Conservation (phyloP, 768 basidiomycete species). For the Lactarius indigo region DNA sequence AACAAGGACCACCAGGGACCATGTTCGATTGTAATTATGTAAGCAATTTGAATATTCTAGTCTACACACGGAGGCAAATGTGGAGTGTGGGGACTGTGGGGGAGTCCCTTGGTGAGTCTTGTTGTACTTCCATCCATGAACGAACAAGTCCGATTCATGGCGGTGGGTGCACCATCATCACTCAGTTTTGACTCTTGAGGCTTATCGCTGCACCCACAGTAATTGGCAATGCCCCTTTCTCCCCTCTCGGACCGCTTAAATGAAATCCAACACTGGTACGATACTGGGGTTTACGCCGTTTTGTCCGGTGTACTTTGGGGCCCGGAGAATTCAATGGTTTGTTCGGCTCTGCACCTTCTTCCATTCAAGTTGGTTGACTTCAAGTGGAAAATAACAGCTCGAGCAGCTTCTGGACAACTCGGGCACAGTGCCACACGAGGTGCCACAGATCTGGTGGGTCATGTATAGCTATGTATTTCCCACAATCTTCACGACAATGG, state of each 20-base stretch:
- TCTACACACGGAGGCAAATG: neutral
- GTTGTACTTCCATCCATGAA: neutral
- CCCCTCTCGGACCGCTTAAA: neutral
- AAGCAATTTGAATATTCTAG: neutral
- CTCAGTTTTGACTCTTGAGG: neutral
- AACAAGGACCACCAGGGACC: neutral
- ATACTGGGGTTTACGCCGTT: neutral
- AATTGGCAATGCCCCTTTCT: neutral
- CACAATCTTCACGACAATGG: neutral
- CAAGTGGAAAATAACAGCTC: neutral
- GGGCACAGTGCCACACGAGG: too few relatives aligned
- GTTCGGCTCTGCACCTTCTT: neutral
- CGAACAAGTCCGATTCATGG: neutral
- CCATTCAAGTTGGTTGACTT: neutral
- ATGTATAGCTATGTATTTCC: neutral
- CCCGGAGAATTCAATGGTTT: neutral
- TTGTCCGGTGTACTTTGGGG: neutral
- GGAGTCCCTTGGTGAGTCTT: neutral
- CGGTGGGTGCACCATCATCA: neutral
- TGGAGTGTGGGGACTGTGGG: neutral
- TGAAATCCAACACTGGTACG: neutral
- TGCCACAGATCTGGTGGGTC: neutral
- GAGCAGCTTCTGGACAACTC: neutral
- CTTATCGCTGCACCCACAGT: neutral
- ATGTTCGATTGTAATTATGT: conserved; percentile 13